Percentiles rank a stretch among this genome's conserved stretches.
These are phyloP conservation scores for Talaromyces sp. DNA, from an alignment of 2,329 filamentous ascomycete genomes.

Conservation along the genomic window DNA sequence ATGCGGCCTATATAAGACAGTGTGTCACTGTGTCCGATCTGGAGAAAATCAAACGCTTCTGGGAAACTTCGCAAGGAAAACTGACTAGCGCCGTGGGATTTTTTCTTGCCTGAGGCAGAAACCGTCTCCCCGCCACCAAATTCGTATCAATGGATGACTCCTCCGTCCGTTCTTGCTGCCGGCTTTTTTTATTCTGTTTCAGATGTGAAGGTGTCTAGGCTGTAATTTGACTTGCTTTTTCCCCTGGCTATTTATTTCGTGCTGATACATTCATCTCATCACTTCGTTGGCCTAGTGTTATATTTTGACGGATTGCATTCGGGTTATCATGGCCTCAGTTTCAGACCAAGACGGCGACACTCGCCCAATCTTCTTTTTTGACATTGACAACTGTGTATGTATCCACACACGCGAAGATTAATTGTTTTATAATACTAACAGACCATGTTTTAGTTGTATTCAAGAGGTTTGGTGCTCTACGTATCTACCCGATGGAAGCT, in stretches of 20 bases:
- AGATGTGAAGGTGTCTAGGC: not conserved
- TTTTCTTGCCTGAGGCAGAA: not conserved
- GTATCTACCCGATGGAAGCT: not conserved
- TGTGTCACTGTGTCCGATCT: not conserved
- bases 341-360: slow-evolving; percentile 23
- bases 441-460: slow-evolving; percentile 59
- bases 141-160: not conserved
- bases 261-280: not conserved
- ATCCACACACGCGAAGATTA: not conserved
- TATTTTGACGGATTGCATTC: not conserved
- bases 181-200: not conserved
- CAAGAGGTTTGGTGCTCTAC: slow-evolving; percentile 59
- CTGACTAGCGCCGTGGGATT: not conserved
- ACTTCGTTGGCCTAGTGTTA: not conserved
- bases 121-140: not conserved
- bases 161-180: not conserved
- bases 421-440: not conserved
- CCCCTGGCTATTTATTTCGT: not conserved
- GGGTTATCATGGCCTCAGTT: not conserved
- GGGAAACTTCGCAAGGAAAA: not conserved
- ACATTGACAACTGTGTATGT: slow-evolving; percentile 91
- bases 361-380: slow-evolving; percentile 66
- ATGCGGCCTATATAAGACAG: not conserved
- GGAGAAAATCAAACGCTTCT: not conserved
- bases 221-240: not conserved